A percentile compares a stretch with the other conserved stretches of the same genome.
phyloP scores from a whole-genome alignment of 2,329 filamentous ascomycete species.

The Dactylellina parvicollis region DNA sequence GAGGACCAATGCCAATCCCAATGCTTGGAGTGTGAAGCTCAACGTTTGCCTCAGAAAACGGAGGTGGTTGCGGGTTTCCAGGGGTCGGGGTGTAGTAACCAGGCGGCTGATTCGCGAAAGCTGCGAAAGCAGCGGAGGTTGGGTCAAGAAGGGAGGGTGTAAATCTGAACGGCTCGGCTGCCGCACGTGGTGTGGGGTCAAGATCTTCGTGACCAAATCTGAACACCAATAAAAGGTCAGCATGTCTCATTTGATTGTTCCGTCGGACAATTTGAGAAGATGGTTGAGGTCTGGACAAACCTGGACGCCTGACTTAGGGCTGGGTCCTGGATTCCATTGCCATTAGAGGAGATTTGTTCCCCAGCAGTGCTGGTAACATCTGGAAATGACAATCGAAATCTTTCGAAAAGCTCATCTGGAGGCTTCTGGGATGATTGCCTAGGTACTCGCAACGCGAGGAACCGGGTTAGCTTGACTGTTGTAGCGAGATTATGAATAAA shows the following conservation, averaged over 20 bases:
- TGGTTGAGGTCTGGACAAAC: slow-evolving; percentile 2
- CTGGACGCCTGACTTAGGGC: slow-evolving; percentile 29
- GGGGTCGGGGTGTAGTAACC: slow-evolving; percentile 90
- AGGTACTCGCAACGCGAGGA: background rate
- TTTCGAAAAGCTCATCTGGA: slow-evolving; percentile 58
- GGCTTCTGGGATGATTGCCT: slow-evolving; percentile 59
- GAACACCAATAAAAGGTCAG: slow-evolving; percentile 2
- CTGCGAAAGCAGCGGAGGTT: slow-evolving; percentile 80
- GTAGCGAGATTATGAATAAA: background rate
- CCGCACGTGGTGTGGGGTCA: slow-evolving; percentile 82
- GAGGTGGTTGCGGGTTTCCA: slow-evolving; percentile 76
- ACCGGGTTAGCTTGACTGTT: background rate
- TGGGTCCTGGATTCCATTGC: slow-evolving; percentile 37
- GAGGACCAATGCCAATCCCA: slow-evolving; percentile 78
- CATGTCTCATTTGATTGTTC: background rate
- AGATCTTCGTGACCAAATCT: slow-evolving; percentile 66
- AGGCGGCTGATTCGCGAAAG: slow-evolving; percentile 80
- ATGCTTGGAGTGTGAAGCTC: slow-evolving; percentile 86
- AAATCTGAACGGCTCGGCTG: slow-evolving; percentile 84
- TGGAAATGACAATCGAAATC: slow-evolving; percentile 58
- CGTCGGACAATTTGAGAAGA: too few species aligned
- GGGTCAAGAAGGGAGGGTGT: slow-evolving; percentile 89
- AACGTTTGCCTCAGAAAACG: slow-evolving; percentile 66
- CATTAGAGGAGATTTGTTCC: slow-evolving; percentile 35
- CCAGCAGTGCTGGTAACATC: slow-evolving; percentile 54